These are phyloP conservation scores for Durotheca rogersii DNA, from an alignment of 495 filamentous ascomycete species.

Conservation along the genomic window DNA sequence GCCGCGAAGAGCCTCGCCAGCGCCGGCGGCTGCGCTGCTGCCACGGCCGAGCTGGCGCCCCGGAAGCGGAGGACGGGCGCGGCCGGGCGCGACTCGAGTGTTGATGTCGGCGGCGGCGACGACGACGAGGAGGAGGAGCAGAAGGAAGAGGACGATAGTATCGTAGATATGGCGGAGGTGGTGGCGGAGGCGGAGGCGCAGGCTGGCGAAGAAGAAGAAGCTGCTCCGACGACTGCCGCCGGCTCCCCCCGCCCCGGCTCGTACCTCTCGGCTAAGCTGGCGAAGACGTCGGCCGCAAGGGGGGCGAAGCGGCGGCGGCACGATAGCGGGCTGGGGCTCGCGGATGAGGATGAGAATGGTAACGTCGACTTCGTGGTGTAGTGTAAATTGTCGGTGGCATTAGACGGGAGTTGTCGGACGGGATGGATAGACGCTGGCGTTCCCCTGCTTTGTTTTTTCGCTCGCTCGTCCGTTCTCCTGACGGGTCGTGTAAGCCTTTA, in stretches of 20 bases:
- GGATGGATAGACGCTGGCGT: too few relatives aligned
- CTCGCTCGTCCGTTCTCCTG: too few relatives aligned
- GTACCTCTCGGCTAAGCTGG: conserved; percentile 38
- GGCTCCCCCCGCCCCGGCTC: conserved; percentile 13
- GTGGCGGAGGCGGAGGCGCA: too few relatives aligned
- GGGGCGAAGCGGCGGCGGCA: conserved; percentile 50
- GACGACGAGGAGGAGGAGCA: conserved; percentile 3
- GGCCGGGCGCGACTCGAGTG: background rate
- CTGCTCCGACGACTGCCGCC: conserved; percentile 12
- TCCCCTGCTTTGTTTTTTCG: too few relatives aligned
- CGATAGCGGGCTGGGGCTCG: conserved; percentile 63
- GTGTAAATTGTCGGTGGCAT: too few relatives aligned
- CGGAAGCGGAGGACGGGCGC: conserved; percentile 11
- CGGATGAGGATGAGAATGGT: conserved; percentile 59
- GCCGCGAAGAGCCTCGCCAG: background rate
- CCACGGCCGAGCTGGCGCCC: background rate
- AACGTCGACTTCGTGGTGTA: background rate
- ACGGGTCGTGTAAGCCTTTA: too few relatives aligned
- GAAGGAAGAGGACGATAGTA: conserved; percentile 1
- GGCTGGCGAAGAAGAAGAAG: background rate
- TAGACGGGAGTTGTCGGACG: too few relatives aligned
- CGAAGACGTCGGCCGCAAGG: conserved; percentile 30
- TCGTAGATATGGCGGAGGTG: too few relatives aligned
- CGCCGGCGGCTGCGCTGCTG: too few relatives aligned
- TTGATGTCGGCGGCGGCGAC: background rate